Base-by-base conservation (phyloP, 2,329 filamentous ascomycete species). In the Colletotrichum cordylinicola region DNA sequence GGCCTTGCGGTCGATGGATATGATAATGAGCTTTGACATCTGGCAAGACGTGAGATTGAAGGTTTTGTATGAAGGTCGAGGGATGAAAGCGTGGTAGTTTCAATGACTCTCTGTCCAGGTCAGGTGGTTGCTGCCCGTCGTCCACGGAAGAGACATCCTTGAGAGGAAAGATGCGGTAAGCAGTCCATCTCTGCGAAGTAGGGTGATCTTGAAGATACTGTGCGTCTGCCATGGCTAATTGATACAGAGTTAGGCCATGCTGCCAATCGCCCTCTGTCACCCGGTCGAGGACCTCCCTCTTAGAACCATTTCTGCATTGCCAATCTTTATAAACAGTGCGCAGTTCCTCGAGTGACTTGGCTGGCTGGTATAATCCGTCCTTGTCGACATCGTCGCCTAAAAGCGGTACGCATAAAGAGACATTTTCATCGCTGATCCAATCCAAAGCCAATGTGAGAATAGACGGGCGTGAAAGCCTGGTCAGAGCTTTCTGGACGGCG, bases 1-100 rank as follows among this genome's bases (percentile, higher is more conserved):
- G 87, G 2, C 89, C 88, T 69, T 90, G 88, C 69, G 94, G 93
- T n/a, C 93, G 91, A 78, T 94, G 92, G 76, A 97, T 91, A 79
- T 95, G 93, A 83, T 95, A 97, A 84, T 98, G 94, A 7, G 94
- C 94, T 83, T 97, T 98, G 79, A 96, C 91, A 74, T 97, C 90
- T 2, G 95, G 94, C 2, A 95, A 88, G 21, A 96, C 90, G 81
- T 96, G 93, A 55, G 88, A 88, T 79, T 96, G 94, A 3, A 98
- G 90, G 78, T 93, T 94, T 78, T 91, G 91, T 48, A 98, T 87
- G 82, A 98, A 98, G 0, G 93, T 94, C 6, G 94, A 92, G 1
- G 95, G 94, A 80, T 98, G 94, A 80, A 97, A 95, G 18, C 93
- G 92, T 13, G 95, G 95, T 65, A 93, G 85, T 5, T 83, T 81